Percentiles rank a stretch among this genome's conserved stretches.
phyloP scores from a whole-genome alignment of 2,329 filamentous ascomycete genomes.

The Lecanosticta acicola region DNA sequence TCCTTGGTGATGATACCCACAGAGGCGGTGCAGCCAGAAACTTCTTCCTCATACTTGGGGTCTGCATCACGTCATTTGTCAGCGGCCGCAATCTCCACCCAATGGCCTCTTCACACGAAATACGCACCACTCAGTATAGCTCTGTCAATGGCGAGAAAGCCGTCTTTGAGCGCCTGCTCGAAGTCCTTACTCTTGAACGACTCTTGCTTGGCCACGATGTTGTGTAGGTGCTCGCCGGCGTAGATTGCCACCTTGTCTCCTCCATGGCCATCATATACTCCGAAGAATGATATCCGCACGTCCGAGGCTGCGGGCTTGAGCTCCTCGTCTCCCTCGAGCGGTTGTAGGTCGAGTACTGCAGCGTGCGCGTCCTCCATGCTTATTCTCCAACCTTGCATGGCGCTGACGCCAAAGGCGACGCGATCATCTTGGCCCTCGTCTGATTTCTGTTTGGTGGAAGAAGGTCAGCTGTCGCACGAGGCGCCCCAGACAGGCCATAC shows the following conservation, averaged over 20 bases:
- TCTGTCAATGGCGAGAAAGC: constrained; percentile 90
- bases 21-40: constrained; percentile 94
- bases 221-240: constrained; percentile 84
- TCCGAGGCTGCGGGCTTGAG: constrained; percentile 56
- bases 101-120: neutral
- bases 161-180: constrained; percentile 93
- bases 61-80: constrained; percentile 52
- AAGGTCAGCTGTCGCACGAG: constrained; percentile 2
- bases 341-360: constrained; percentile 77
- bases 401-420: constrained; percentile 87
- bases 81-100: constrained; percentile 13
- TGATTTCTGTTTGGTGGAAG: constrained; percentile 59
- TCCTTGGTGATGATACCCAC: constrained; percentile 82
- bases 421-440: constrained; percentile 87
- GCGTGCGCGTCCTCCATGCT: constrained; percentile 99
- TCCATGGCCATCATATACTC: constrained; percentile 95
- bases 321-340: constrained; percentile 49
- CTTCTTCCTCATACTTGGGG: constrained; percentile 93
- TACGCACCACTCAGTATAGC: constrained; percentile 86
- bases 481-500: neutral
- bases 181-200: constrained; percentile 87
- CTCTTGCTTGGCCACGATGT: constrained; percentile 92
- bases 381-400: constrained; percentile 99
- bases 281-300: constrained; percentile 86
- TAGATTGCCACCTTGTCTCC: constrained; percentile 95